phyloP scores from a whole-genome alignment of 768 basidiomycete genomes.

The Megacollybia marginata region DNA sequence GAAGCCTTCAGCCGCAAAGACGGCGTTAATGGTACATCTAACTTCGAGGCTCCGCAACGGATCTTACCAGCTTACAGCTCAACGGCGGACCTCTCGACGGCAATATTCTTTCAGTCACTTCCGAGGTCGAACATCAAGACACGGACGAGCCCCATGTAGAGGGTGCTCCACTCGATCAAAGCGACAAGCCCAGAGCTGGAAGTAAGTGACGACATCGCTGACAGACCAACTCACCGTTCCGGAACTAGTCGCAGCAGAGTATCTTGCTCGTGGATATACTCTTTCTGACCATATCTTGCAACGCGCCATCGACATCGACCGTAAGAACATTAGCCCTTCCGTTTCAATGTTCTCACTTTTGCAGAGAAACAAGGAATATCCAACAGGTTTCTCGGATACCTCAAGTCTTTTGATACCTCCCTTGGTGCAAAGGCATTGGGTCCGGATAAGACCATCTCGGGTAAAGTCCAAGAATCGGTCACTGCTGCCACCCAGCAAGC shows the following conservation, averaged over 20 bases:
- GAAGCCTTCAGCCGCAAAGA: constrained; percentile 77
- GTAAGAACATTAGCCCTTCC: constrained; percentile 24
- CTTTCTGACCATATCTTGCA: constrained; percentile 75
- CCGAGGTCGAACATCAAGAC: constrained; percentile 54
- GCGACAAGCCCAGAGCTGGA: constrained; percentile 86
- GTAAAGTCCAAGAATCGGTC: constrained; percentile 60
- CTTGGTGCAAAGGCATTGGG: constrained; percentile 70
- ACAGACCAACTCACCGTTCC: background rate
- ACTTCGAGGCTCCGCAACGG: background rate
- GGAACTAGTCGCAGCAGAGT: constrained; percentile 77
- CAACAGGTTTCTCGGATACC: constrained; percentile 71
- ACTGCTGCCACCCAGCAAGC: constrained; percentile 62
- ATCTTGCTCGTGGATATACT: constrained; percentile 83
- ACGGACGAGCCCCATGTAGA: constrained; percentile 34
- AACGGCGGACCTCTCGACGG: constrained; percentile 77
- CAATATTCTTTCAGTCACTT: constrained; percentile 58
- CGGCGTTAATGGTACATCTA: constrained; percentile 64
- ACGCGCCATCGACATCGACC: constrained; percentile 74
- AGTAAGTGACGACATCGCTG: constrained; percentile 37
- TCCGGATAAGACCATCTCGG: constrained; percentile 73
- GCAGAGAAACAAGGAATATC: constrained; percentile 84
- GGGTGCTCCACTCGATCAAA: constrained; percentile 55
- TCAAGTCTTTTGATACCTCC: constrained; percentile 62
- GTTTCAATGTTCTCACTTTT: background rate
- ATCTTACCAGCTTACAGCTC: constrained; percentile 29